These are phyloP conservation scores for Pleurostoma richardsiae DNA, from an alignment of 2,329 filamentous ascomycete genomes.

Conservation along the genomic window DNA sequence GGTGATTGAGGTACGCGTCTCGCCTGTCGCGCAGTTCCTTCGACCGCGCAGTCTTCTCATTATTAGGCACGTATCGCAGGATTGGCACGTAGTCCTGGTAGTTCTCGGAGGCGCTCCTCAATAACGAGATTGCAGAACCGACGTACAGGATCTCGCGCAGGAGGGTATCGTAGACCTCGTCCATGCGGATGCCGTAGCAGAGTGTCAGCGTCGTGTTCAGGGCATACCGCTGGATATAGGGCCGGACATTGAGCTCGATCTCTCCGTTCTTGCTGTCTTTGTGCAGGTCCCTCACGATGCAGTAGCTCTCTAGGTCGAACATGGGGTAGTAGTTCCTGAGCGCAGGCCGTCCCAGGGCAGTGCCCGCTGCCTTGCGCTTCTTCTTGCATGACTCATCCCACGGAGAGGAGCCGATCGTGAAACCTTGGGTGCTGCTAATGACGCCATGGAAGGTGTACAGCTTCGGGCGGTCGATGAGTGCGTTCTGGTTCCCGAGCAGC, in stretches of 20 bases:
- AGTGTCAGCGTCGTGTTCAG: slow-evolving; percentile 49
- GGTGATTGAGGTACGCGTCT: slow-evolving; percentile 42
- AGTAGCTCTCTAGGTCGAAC: slow-evolving; percentile 48
- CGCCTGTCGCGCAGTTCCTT: slow-evolving; percentile 40
- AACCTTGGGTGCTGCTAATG: slow-evolving; percentile 45
- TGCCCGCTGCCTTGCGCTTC: slow-evolving; percentile 45
- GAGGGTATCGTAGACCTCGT: slow-evolving; percentile 43
- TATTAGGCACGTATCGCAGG: slow-evolving; percentile 44
- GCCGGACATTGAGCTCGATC: slow-evolving; percentile 37
- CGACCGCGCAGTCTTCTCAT: slow-evolving; percentile 40
- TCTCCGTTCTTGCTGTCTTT: slow-evolving; percentile 34
- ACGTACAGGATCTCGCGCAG: slow-evolving; percentile 48
- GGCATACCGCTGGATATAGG: slow-evolving; percentile 47
- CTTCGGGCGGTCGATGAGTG: slow-evolving; percentile 43
- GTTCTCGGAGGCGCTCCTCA: slow-evolving; percentile 46
- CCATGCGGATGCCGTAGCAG: slow-evolving; percentile 51
- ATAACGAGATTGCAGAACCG: slow-evolving; percentile 42
- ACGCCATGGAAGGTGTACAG: slow-evolving; percentile 50
- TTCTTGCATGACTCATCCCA: slow-evolving; percentile 50
- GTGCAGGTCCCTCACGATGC: slow-evolving; percentile 40
- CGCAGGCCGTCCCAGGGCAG: slow-evolving; percentile 36
- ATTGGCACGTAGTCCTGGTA: slow-evolving; percentile 48
- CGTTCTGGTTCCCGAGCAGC: slow-evolving; percentile 41
- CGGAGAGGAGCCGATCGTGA: slow-evolving; percentile 48
- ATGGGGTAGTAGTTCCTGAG: slow-evolving; percentile 44